Evolutionary conservation across 2,329 filamentous ascomycete species (phyloP).

Genomic region (Penicillium olsonii): DNA sequence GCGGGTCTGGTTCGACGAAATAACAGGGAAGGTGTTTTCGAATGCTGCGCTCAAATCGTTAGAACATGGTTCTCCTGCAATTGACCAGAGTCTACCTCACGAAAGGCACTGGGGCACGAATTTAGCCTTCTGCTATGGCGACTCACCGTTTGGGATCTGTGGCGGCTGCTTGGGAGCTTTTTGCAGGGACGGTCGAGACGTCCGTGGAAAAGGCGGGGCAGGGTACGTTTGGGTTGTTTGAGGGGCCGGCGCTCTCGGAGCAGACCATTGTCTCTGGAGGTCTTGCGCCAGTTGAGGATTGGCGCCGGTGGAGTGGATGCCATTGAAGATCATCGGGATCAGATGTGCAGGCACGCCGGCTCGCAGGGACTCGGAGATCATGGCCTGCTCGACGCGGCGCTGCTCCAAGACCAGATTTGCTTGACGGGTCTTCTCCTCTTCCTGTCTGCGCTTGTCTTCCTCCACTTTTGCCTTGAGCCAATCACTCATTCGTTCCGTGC

Average conservation of each 20-base stretch:
- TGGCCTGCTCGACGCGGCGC: slow-evolving; percentile 70
- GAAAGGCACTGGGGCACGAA: background rate
- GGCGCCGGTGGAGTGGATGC: background rate
- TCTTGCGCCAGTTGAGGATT: background rate
- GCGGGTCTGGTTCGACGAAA: background rate
- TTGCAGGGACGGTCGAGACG: background rate
- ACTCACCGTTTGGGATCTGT: background rate
- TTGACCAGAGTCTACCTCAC: background rate
- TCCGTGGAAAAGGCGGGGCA: too few relatives aligned
- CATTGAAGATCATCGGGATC: slow-evolving; percentile 68
- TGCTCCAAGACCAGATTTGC: slow-evolving; percentile 71
- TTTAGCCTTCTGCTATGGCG: background rate
- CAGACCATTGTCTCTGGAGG: background rate
- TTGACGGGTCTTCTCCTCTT: slow-evolving; percentile 67
- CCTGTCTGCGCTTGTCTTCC: slow-evolving; percentile 65
- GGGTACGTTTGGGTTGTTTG: background rate
- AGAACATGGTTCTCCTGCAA: background rate
- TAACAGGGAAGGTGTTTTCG: background rate
- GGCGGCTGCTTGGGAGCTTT: background rate
- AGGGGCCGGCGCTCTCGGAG: background rate
- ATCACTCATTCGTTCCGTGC: slow-evolving; percentile 69
- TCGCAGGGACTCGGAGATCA: slow-evolving; percentile 67
- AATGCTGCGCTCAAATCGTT: background rate
- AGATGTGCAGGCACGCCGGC: slow-evolving; percentile 73
- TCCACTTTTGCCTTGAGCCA: slow-evolving; percentile 73